Evolutionary conservation across 2,329 filamentous ascomycete species (phyloP).

Genomic region (Penicillium sp.): DNA sequence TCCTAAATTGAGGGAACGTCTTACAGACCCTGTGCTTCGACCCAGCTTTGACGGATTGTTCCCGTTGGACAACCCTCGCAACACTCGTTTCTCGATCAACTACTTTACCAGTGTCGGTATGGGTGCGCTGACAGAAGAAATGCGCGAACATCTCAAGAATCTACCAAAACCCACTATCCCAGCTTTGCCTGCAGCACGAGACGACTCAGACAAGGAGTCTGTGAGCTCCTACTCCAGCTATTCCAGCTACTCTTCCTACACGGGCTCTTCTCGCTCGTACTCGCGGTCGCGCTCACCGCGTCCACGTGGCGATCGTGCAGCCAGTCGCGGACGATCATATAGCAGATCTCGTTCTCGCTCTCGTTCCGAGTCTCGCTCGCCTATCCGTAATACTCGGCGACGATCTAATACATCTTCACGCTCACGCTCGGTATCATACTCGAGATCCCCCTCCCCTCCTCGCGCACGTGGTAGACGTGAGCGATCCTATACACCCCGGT

Average conservation of each 20-base stretch:
- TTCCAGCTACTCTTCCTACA: constrained; percentile 58
- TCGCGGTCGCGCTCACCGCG: constrained; percentile 37
- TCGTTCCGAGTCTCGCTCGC: constrained; percentile 18
- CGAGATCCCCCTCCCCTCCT: constrained; percentile 33
- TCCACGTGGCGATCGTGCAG: constrained; percentile 16
- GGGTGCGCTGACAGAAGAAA: constrained; percentile 89
- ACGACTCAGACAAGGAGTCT: constrained; percentile 64
- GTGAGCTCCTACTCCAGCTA: constrained; percentile 68
- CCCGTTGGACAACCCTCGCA: constrained; percentile 80
- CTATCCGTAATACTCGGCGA: constrained; percentile 19
- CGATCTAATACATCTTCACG: constrained; percentile 28
- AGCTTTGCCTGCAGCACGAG: constrained; percentile 53
- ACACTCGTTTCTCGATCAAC: constrained; percentile 96
- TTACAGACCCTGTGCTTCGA: constrained; percentile 74
- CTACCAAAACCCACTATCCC: constrained; percentile 79
- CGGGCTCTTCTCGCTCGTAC: constrained; percentile 42
- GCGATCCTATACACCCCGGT: constrained; percentile 32
- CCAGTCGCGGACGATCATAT: constrained; percentile 21
- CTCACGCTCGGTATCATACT: constrained; percentile 35
- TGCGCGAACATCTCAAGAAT: constrained; percentile 86
- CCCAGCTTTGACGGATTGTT: constrained; percentile 82
- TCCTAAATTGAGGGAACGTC: constrained; percentile 68
- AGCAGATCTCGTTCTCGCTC: constrained; percentile 34
- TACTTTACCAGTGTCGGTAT: constrained; percentile 98
- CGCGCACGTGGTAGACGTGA: constrained; percentile 13